These are phyloP conservation scores for Entophlyctis luteolus DNA, from an alignment of 192 early-diverging fungal species.

Conservation along the genomic window DNA sequence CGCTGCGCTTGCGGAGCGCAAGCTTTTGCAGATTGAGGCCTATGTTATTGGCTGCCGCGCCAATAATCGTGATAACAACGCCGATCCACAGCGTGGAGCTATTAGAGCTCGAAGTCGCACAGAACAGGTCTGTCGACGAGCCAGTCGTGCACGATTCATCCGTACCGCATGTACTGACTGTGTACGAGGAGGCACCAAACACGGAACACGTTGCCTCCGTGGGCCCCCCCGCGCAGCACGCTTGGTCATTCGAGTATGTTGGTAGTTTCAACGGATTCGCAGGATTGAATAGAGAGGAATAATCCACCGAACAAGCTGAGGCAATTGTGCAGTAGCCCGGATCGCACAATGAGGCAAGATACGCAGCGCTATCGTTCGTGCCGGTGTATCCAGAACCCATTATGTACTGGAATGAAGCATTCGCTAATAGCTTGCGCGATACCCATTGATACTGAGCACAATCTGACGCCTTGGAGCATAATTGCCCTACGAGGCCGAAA, in stretches of 20 bases:
- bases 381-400: background rate
- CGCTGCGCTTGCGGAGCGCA: conserved; percentile 63
- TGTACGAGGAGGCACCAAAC: background rate
- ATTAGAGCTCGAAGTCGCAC: background rate
- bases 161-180: conserved; percentile 3
- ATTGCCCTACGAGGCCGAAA: background rate
- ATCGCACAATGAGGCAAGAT: conserved; percentile 14
- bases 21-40: conserved; percentile 81
- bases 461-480: conserved; percentile 21
- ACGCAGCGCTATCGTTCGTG: background rate
- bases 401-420: background rate
- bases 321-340: conserved; percentile 24
- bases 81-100: conserved; percentile 60
- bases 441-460: conserved; percentile 27
- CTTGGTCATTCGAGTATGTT: background rate
- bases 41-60: conserved; percentile 65
- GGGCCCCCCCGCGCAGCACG: conserved; percentile 20
- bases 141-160: background rate
- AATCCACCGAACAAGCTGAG: conserved; percentile 8
- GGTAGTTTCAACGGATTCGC: conserved; percentile 14
- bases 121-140: background rate
- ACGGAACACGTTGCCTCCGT: conserved; percentile 1
- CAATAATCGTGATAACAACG: conserved; percentile 64
- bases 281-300: conserved; percentile 17
- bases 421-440: background rate